phyloP scores from a whole-genome alignment of 2,329 filamentous ascomycete species.

The Thielaviopsis euricoi region DNA sequence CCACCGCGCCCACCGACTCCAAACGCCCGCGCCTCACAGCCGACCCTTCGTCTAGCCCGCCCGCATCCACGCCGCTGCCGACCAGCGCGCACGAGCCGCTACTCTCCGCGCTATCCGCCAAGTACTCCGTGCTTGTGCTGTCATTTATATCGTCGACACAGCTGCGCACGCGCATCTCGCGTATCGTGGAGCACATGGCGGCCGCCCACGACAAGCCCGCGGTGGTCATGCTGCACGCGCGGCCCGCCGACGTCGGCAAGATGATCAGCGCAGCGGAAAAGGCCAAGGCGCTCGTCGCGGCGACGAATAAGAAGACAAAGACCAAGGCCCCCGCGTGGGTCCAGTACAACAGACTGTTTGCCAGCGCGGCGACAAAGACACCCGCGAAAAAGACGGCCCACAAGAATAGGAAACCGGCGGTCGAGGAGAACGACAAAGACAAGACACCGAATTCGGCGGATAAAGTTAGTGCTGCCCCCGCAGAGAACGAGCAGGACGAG shows the following conservation, averaged over 20 bases:
- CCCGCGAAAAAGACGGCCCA: not conserved
- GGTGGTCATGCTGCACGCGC: slow-evolving; percentile 34
- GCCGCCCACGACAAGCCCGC: slow-evolving; percentile 14
- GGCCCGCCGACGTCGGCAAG: slow-evolving; percentile 39
- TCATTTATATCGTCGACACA: slow-evolving; percentile 43
- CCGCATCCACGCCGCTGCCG: slow-evolving; percentile 1
- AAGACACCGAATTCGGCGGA: no score
- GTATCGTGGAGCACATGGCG: slow-evolving; percentile 28
- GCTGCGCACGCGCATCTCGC: slow-evolving; percentile 37
- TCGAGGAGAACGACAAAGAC: not conserved
- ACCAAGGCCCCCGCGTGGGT: no score
- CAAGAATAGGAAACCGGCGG: not conserved
- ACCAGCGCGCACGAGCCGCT: not conserved
- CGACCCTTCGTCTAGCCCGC: not conserved
- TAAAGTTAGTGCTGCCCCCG: no score
- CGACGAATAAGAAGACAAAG: slow-evolving; percentile 26
- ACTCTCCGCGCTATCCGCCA: not conserved
- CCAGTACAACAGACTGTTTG: slow-evolving; percentile 41
- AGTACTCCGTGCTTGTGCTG: slow-evolving; percentile 32
- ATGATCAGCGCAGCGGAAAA: slow-evolving; percentile 54
- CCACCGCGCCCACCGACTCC: not conserved
- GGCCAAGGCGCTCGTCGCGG: slow-evolving; percentile 37
- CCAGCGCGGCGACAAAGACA: slow-evolving; percentile 22
- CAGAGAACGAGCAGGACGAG: no score
- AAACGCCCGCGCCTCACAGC: slow-evolving; percentile 5